Evolutionary conservation across 2,329 filamentous ascomycete genomes (phyloP), one percentile per base, ranked within the genome.

Genomic region (Sarocladium brachiariae): DNA sequence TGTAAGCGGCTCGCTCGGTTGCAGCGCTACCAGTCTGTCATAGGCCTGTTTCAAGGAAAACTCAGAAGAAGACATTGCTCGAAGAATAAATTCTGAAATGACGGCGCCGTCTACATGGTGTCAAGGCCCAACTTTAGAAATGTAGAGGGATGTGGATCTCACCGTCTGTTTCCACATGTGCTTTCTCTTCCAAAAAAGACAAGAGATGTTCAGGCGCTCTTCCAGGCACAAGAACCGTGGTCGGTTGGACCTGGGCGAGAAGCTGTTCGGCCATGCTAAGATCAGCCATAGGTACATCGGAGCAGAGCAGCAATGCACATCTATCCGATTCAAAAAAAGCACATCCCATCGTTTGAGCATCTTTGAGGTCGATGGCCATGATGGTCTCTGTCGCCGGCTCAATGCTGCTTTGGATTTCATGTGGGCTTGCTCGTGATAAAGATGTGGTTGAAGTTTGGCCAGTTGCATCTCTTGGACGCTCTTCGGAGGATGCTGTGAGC

Each of bases 261-360:
- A 84, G 66, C 4, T 76, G 81, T 53, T 87, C 81, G n/a, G 86
- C 70, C 11, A 84, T 70, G 31, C 88, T 83, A n/a, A 80, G 63
- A n/a, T 81, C 83, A 4, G 83, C 85, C 56, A 81, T 73, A 14
- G 79, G 74, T 9, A 88, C 75, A 57, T 96, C 91, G 61, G 92
- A 83, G 62, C 95, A 83, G 38, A 96, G 74, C 52, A 80, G 85
- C 3, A 96, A 66, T 31, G 75, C 81, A 59, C 87, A 83, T 34
- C 89, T 81, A 23, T 76, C 70, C 5, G 84, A 82, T 43, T 84
- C 72, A 62, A 92, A 96, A 62, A 92, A 95, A 41, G 88, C 85
- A 64, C 90, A 96, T 1, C 92, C 92, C 16, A 96, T 74, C 0
- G 77, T 83, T 1, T 79, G 82, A 25, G 80, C 77, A n/a, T 83